These are phyloP conservation scores for Elsinoe australis DNA, from an alignment of 2,329 filamentous ascomycete species.

Conservation along the genomic window DNA sequence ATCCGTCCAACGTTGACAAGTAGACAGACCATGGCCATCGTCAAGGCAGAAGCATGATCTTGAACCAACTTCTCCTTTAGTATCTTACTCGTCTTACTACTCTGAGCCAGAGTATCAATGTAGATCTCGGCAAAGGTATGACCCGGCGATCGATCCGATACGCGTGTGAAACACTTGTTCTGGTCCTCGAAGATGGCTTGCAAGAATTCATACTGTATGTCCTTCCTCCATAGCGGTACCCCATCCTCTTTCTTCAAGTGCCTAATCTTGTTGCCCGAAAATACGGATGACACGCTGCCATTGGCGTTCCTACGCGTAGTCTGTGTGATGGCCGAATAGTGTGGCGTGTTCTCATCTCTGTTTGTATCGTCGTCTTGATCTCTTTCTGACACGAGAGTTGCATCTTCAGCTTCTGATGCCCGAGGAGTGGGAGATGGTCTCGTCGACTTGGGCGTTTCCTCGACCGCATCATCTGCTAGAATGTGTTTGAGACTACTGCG, in stretches of 20 bases:
- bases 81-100: slow-evolving; percentile 98
- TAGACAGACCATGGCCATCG: slow-evolving; percentile 98
- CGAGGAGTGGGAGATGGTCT: slow-evolving; percentile 10
- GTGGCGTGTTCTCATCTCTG: slow-evolving; percentile 24
- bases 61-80: slow-evolving; percentile 91
- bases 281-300: slow-evolving; percentile 58
- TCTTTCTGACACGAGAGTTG: background rate
- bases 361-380: slow-evolving; percentile 17
- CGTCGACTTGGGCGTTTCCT: slow-evolving; percentile 14
- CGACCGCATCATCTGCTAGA: slow-evolving; percentile 24
- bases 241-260: slow-evolving; percentile 86
- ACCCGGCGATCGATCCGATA: slow-evolving; percentile 71
- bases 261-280: slow-evolving; percentile 67
- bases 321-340: slow-evolving; percentile 44
- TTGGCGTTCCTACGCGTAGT: slow-evolving; percentile 55
- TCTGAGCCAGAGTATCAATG: slow-evolving; percentile 96
- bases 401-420: background rate
- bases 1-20: slow-evolving; percentile 95
- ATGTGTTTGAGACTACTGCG: slow-evolving; percentile 24
- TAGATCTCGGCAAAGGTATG: slow-evolving; percentile 86
- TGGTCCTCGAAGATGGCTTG: slow-evolving; percentile 71
- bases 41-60: slow-evolving; percentile 84
- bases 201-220: slow-evolving; percentile 84
- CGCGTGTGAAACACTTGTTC: slow-evolving; percentile 75
- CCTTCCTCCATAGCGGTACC: slow-evolving; percentile 75